Conservation (phyloP, 306 rosid genomes). For the Psophocarpus tetragonolobus region DNA sequence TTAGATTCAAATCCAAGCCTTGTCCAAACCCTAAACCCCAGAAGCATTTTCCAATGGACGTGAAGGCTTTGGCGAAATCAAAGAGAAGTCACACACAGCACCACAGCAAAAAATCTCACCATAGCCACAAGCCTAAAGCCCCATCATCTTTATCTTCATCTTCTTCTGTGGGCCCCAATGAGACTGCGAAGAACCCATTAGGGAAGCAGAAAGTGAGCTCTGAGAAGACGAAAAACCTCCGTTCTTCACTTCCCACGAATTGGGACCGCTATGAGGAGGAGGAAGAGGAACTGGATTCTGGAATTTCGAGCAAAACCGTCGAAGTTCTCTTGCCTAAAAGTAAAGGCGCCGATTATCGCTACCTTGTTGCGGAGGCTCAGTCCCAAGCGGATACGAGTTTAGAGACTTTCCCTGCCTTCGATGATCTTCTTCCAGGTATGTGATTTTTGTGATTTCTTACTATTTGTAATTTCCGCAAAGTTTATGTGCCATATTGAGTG, state of each 20-base stretch:
- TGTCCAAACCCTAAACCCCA: slow-evolving; percentile 7
- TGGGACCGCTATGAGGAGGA: slow-evolving; percentile 82
- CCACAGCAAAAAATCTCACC: slow-evolving; percentile 52
- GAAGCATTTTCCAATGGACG: slow-evolving; percentile 50
- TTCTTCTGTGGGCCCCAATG: slow-evolving; percentile 18
- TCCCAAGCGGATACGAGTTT: slow-evolving; percentile 37
- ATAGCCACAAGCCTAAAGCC: slow-evolving; percentile 51
- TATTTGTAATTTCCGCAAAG: neutral
- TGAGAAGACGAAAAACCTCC: slow-evolving; percentile 36
- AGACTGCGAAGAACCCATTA: slow-evolving; percentile 41
- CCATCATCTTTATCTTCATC: slow-evolving; percentile 38
- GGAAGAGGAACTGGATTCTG: slow-evolving; percentile 47
- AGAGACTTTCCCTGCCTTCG: slow-evolving; percentile 49
- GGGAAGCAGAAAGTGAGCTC: slow-evolving; percentile 45
- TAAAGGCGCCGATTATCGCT: slow-evolving; percentile 78
- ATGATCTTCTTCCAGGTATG: slow-evolving; percentile 63
- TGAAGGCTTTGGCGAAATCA: slow-evolving; percentile 79
- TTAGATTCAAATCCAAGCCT: neutral
- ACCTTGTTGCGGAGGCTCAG: slow-evolving; percentile 76
- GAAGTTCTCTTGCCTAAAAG: slow-evolving; percentile 62
- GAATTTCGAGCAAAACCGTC: slow-evolving; percentile 27
- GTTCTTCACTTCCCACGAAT: slow-evolving; percentile 58
- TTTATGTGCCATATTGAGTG: neutral
- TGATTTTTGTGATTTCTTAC: slow-evolving; percentile 1
- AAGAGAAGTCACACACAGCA: slow-evolving; percentile 85